A percentile compares a stretch with the other conserved stretches of the same genome.
phyloP scores from a whole-genome alignment of 306 rosid species.

The Dicorynia guianensis region DNA sequence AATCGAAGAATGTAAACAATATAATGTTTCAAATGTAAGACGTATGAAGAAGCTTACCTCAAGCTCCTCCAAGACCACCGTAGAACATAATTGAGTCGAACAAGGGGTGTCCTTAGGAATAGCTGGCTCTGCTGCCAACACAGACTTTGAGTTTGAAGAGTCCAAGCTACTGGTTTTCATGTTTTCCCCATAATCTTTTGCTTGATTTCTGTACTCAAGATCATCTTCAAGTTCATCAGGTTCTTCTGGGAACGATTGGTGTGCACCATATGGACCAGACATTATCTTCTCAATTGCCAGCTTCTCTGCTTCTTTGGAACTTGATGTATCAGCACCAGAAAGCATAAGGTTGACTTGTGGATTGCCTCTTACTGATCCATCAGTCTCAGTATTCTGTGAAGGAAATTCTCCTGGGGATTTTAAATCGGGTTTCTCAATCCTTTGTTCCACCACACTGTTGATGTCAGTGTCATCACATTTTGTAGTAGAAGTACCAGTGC shows the following conservation, averaged over 20 bases:
- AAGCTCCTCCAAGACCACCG: slow-evolving; percentile 81
- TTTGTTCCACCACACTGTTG: slow-evolving; percentile 40
- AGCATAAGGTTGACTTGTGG: slow-evolving; percentile 34
- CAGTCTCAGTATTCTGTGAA: slow-evolving; percentile 51
- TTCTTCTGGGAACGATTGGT: slow-evolving; percentile 61
- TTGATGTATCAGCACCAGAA: slow-evolving; percentile 48
- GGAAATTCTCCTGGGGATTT: slow-evolving; percentile 50
- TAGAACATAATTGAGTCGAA: slow-evolving; percentile 44
- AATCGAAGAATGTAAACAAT: slow-evolving; percentile 20
- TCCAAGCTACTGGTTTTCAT: slow-evolving; percentile 43
- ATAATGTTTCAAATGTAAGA: slow-evolving; percentile 30
- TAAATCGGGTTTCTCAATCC: slow-evolving; percentile 46
- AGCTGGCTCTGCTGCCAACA: slow-evolving; percentile 42
- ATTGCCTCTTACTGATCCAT: slow-evolving; percentile 47
- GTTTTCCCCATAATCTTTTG: slow-evolving; percentile 47
- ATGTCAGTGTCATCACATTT: slow-evolving; percentile 54
- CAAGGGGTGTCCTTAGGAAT: slow-evolving; percentile 48
- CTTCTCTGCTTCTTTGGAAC: slow-evolving; percentile 73
- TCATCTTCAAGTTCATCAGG: slow-evolving; percentile 87
- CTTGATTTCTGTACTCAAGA: slow-evolving; percentile 51
- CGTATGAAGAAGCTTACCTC: slow-evolving; percentile 64
- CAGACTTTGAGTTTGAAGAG: slow-evolving; percentile 47
- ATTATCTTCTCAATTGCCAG: slow-evolving; percentile 72
- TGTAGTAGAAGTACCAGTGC: slow-evolving; percentile 52
- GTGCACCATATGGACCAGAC: slow-evolving; percentile 62